A percentile compares a stretch with the other conserved stretches of the same genome.
Conservation (phyloP, 2,329 filamentous ascomycete species). For the Lecanicillium sp. region DNA sequence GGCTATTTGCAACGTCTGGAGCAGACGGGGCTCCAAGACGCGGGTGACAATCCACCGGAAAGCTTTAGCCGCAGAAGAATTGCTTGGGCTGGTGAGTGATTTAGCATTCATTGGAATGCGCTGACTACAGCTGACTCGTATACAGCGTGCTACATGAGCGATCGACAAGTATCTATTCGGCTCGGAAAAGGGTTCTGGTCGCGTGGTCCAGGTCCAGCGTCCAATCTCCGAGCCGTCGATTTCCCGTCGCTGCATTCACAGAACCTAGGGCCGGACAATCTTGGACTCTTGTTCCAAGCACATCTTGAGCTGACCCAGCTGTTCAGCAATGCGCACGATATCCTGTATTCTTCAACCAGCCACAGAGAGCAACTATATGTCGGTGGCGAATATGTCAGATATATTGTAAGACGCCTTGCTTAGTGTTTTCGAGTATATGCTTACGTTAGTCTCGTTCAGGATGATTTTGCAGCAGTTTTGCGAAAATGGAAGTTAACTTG, state of each 20-base stretch:
- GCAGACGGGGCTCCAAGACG: constrained; percentile 56
- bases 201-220: constrained; percentile 58
- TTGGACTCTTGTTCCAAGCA: constrained; percentile 61
- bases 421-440: no score
- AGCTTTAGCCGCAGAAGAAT: constrained; percentile 55
- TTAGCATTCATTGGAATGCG: not conserved
- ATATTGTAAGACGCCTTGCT: constrained; percentile 36
- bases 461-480: constrained; percentile 62
- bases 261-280: constrained; percentile 53
- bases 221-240: constrained; percentile 54
- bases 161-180: constrained; percentile 60
- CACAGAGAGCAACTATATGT: constrained; percentile 62
- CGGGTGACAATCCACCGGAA: constrained; percentile 48
- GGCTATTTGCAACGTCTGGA: constrained; percentile 65
- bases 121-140: not conserved
- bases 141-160: constrained; percentile 54
- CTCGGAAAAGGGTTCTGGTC: constrained; percentile 69
- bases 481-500: constrained; percentile 64
- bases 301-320: constrained; percentile 63
- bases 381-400: constrained; percentile 65
- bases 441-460: constrained; percentile 19
- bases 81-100: constrained; percentile 51
- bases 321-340: constrained; percentile 66
- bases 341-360: constrained; percentile 62
- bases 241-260: constrained; percentile 57